Conservation (phyloP, 768 basidiomycete genomes). For the Termitomyces sp. region DNA sequence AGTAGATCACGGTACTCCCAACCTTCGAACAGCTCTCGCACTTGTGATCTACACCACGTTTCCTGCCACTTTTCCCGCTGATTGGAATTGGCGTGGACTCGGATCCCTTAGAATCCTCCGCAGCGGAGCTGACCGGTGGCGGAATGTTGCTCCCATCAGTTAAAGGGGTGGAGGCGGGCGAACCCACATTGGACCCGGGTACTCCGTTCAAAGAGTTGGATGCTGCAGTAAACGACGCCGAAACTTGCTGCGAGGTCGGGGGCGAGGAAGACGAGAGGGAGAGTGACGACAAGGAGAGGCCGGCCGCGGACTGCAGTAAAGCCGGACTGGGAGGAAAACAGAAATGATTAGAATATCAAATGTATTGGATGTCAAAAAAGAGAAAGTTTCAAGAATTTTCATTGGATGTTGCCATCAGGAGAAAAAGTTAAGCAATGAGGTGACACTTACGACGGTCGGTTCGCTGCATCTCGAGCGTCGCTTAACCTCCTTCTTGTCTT, state of each 20-base stretch:
- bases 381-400: constrained; percentile 3
- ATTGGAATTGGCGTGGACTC: constrained; percentile 37
- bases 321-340: constrained; percentile 27
- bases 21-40: constrained; percentile 97
- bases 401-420: constrained; percentile 8
- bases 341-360: constrained; percentile 8
- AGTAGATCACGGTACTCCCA: constrained; percentile 16
- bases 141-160: constrained; percentile 26
- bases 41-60: constrained; percentile 81
- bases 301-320: constrained; percentile 31
- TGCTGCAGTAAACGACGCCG: constrained; percentile 24
- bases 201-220: constrained; percentile 24
- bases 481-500: constrained; percentile 70
- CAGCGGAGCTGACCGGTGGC: constrained; percentile 7
- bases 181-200: constrained; percentile 21
- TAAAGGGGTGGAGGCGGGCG: constrained; percentile 22
- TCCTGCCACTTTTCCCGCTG: constrained; percentile 52
- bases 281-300: constrained; percentile 42
- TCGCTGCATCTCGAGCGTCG: constrained; percentile 78
- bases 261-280: constrained; percentile 44
- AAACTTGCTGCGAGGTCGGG: constrained; percentile 20
- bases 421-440: constrained; percentile 8
- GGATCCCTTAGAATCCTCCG: constrained; percentile 17
- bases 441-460: constrained; percentile 66
- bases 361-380: constrained; percentile 3